Conservation (phyloP, 2,329 filamentous ascomycete species). For the Paecilomyces formosus region DNA sequence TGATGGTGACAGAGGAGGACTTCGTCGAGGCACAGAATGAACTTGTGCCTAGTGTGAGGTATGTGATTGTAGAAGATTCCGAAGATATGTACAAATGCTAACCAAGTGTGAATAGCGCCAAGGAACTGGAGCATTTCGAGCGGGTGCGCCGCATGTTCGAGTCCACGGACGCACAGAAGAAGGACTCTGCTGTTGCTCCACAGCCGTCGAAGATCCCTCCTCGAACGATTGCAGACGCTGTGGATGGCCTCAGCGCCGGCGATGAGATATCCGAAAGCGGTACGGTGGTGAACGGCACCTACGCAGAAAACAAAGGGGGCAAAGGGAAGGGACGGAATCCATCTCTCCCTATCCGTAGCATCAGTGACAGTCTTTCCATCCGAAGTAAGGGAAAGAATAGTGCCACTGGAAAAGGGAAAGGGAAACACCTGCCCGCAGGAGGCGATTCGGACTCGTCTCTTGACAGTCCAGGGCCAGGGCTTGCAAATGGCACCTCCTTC, state of each 20-base stretch:
- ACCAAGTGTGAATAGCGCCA: conserved; percentile 51
- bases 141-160: conserved; percentile 77
- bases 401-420: conserved; percentile 28
- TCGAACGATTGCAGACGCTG: conserved; percentile 30
- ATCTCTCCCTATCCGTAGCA: conserved; percentile 16
- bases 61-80: conserved; percentile 11
- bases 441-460: conserved; percentile 24
- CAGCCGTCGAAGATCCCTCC: conserved; percentile 9
- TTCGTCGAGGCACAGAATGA: conserved; percentile 76
- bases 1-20: conserved; percentile 83
- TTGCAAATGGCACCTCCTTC: conserved; percentile 9
- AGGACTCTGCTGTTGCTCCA: conserved; percentile 16
- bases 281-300: conserved; percentile 11
- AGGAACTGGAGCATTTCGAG: conserved; percentile 88
- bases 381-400: conserved; percentile 21
- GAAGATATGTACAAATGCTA: conserved; percentile 12
- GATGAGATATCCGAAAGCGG: conserved; percentile 13
- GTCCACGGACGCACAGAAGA: conserved; percentile 42
- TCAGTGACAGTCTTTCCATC: conserved; percentile 20
- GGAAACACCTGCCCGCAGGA: conserved; percentile 24
- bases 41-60: conserved; percentile 78
- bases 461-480: conserved; percentile 6
- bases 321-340: conserved; percentile 27
- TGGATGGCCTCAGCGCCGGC: conserved; percentile 26
- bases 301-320: conserved; percentile 7